These are phyloP conservation scores for Musa beccarii DNA, from an alignment of 176 grass and related monocot genomes.

Conservation along the genomic window DNA sequence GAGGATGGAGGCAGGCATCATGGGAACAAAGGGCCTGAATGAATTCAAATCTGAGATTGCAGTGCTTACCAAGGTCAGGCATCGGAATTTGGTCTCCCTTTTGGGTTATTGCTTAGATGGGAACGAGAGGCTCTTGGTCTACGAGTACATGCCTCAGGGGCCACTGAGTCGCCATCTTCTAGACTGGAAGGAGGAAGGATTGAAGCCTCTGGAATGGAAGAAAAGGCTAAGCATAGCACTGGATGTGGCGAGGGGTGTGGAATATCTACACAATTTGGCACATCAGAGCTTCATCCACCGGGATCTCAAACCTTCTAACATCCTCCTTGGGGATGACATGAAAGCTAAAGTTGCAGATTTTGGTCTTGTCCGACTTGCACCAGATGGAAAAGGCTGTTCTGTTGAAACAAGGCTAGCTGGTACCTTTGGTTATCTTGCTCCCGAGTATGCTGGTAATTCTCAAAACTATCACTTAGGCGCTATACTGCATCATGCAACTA, in stretches of 20 bases:
- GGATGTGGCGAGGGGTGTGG: slow-evolving; percentile 24
- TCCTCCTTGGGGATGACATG: slow-evolving; percentile 29
- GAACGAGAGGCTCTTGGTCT: slow-evolving; percentile 27
- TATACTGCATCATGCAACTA: background rate
- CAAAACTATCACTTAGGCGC: background rate
- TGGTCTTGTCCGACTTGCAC: slow-evolving; percentile 23
- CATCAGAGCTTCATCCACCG: slow-evolving; percentile 26
- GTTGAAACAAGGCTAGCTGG: slow-evolving; percentile 25
- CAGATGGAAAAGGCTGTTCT: slow-evolving; percentile 13
- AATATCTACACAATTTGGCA: slow-evolving; percentile 28
- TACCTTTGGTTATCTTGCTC: slow-evolving; percentile 28
- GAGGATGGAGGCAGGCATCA: slow-evolving; percentile 15
- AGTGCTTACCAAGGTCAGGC: slow-evolving; percentile 21
- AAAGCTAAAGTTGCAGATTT: slow-evolving; percentile 30
- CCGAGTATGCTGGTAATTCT: slow-evolving; percentile 22
- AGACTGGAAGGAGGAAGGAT: slow-evolving; percentile 1
- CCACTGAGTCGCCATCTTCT: slow-evolving; percentile 23
- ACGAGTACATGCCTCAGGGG: slow-evolving; percentile 26
- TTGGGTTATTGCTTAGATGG: slow-evolving; percentile 26
- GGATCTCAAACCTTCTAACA: slow-evolving; percentile 28
- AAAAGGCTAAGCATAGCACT: slow-evolving; percentile 17
- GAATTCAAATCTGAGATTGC: slow-evolving; percentile 26
- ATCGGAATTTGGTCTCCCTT: slow-evolving; percentile 20
- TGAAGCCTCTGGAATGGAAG: slow-evolving; percentile 21
- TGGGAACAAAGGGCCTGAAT: slow-evolving; percentile 1